A percentile compares a stretch with the other conserved stretches of the same genome.
Evolutionary conservation across 2,329 filamentous ascomycete species (phyloP).

Genomic region (Ceratocystis colombiana): DNA sequence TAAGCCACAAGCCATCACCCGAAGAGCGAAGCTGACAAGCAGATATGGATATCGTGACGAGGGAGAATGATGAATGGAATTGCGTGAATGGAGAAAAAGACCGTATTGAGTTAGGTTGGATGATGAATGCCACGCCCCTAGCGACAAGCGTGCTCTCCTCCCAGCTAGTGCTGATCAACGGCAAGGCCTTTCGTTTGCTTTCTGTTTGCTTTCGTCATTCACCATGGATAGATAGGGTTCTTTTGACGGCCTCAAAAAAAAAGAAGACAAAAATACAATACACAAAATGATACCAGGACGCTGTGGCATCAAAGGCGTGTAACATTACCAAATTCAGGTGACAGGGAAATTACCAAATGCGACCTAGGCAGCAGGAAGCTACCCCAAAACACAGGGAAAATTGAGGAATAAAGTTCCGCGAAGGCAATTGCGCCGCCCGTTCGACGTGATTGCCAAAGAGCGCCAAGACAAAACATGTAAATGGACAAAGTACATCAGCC

Average conservation of each 20-base stretch:
- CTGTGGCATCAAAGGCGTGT: background rate
- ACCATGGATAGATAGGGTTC: background rate
- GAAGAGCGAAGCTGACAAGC: background rate
- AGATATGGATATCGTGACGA: background rate
- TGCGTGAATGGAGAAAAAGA: background rate
- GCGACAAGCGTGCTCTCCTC: background rate
- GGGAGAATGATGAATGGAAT: background rate
- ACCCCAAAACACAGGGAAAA: background rate
- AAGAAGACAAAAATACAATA: background rate
- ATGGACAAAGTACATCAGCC: background rate
- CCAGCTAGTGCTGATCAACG: background rate
- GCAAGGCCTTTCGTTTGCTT: background rate
- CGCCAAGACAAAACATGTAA: background rate
- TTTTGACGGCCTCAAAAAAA: background rate
- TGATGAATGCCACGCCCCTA: background rate
- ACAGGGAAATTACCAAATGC: background rate
- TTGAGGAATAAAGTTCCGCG: background rate
- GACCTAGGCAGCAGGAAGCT: background rate
- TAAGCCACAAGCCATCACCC: background rate
- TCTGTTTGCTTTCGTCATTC: too few species aligned
- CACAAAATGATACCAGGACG: background rate
- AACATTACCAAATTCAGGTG: background rate
- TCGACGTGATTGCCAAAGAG: background rate
- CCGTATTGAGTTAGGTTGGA: background rate
- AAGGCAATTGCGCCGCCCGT: background rate